Base-by-base conservation (phyloP, 495 filamentous ascomycete genomes). In the Lepidopterella palustris region DNA sequence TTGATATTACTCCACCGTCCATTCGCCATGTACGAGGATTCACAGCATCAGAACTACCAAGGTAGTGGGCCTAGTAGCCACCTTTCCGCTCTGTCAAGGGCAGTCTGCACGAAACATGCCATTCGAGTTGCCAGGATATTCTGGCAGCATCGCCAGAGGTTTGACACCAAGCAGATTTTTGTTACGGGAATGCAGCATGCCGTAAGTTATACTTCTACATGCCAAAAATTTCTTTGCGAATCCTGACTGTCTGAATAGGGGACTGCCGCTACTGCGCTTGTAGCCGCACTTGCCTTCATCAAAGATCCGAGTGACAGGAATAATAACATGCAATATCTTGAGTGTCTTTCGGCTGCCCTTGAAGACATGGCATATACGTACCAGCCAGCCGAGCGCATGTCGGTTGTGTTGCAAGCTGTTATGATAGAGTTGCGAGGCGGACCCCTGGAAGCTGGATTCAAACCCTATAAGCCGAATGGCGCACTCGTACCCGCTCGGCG, bases 91-190 rank as follows among this genome's bases (percentile, higher is more conserved):
- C 61, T 79, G 28, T 74, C 74, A 15, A 71, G 76, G 15, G 72
- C 71, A 35, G 76, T 78, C 50, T 82, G 78, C 65, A 82, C 77
- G 0, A 77, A 79, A 55, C 77, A 79, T 50, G 78, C 79, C 9
- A 76, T 80, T 54, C 63, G 75, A 5, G 68, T 80, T 4, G 73
- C 77, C 0, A 69, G 76, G 6, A 79, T 81, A 55, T 76, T 82
- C 57, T 79, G 74, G 74, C 76, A 79, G 27, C 77, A 78, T 58
- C 72, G 76, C 11, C 72, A 78, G 63, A 73, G 78, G 9, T 80
- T 78, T 51, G 76, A 80, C 48, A 73, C 75, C 18, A 66, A 69
- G 32, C 73, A 74, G 55, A 78, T 78, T 23, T 72, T 72, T 53
- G 62, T 76, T 39, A 72, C 72, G 6, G 76, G 72, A 3, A 68